Conservation (phyloP, 768 basidiomycete species). For the Suillus spraguei region DNA sequence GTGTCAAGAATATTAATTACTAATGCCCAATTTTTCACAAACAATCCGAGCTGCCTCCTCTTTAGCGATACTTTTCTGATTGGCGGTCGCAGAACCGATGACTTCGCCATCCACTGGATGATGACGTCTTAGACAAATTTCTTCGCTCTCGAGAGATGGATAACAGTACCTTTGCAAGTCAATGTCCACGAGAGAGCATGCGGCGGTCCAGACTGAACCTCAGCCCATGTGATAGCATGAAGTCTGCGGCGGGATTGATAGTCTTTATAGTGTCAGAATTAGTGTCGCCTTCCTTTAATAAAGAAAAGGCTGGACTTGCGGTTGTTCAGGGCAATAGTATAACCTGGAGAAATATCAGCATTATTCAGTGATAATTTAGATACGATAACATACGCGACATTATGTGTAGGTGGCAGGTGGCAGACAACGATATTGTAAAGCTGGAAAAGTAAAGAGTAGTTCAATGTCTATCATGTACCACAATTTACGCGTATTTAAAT, state of each 20-base stretch:
- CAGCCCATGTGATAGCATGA: conserved; percentile 44
- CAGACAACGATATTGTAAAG: background rate
- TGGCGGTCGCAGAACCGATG: conserved; percentile 48
- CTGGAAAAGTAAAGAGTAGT: background rate
- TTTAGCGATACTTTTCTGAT: conserved; percentile 48
- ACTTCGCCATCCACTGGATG: conserved; percentile 47
- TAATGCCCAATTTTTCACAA: conserved; percentile 35
- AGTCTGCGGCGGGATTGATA: conserved; percentile 35
- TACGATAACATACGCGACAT: conserved; percentile 15
- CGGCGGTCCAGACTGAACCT: conserved; percentile 42
- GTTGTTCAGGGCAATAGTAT: conserved; percentile 46
- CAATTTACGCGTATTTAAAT: conserved; percentile 20
- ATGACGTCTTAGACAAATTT: conserved; percentile 11
- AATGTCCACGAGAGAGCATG: conserved; percentile 50
- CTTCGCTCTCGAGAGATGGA: background rate
- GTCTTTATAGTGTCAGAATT: conserved; percentile 28
- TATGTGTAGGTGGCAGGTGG: background rate
- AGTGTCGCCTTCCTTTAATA: background rate
- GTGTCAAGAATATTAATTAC: conserved; percentile 15
- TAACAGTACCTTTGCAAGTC: conserved; percentile 53
- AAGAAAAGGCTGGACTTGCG: conserved; percentile 34
- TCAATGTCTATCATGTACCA: background rate
- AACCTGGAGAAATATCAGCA: conserved; percentile 29
- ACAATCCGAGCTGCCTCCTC: conserved; percentile 50
- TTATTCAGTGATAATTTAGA: background rate